Percentiles rank a stretch among this genome's conserved stretches.
These are phyloP conservation scores for Dispira simplex DNA, from an alignment of 192 early-diverging fungal species.

Conservation along the genomic window DNA sequence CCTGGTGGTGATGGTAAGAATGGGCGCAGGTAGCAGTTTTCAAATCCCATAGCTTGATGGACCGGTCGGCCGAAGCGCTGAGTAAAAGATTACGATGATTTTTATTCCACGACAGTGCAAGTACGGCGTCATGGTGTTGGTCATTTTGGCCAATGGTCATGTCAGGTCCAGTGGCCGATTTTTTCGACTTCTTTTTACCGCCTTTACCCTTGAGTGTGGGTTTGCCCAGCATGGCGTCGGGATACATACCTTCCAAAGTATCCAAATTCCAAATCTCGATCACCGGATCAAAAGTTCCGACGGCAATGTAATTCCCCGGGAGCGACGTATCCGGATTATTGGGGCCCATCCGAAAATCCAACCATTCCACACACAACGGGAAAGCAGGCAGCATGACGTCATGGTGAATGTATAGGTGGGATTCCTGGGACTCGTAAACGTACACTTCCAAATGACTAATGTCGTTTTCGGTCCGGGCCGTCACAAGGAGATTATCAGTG, in stretches of 20 bases:
- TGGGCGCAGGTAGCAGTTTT: constrained; percentile 47
- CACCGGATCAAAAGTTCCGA: constrained; percentile 94
- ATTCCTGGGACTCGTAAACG: constrained; percentile 62
- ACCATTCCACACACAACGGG: constrained; percentile 90
- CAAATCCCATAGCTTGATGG: constrained; percentile 98
- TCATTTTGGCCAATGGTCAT: constrained; percentile 43
- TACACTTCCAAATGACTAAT: constrained; percentile 92
- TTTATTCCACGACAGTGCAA: constrained; percentile 89
- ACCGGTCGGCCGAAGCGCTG: constrained; percentile 90
- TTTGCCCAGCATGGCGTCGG: constrained; percentile 17
- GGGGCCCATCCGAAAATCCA: no score
- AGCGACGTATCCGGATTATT: constrained; percentile 14
- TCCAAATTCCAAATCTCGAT: constrained; percentile 99
- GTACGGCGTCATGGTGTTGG: constrained; percentile 89
- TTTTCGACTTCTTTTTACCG: constrained; percentile 13
- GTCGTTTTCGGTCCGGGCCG: constrained; percentile 94
- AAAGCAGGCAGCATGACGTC: constrained; percentile 96
- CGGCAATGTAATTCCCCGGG: constrained; percentile 81
- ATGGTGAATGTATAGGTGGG: constrained; percentile 94
- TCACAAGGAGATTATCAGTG: constrained; percentile 77
- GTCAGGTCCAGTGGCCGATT: constrained; percentile 5
- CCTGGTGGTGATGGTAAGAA: constrained; percentile 72
- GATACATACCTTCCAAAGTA: constrained; percentile 77
- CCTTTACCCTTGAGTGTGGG: constrained; percentile 15
- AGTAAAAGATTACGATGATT: constrained; percentile 55